Evolutionary conservation across 345 rosid genomes (phyloP).

Genomic region (Balakata baccata): DNA sequence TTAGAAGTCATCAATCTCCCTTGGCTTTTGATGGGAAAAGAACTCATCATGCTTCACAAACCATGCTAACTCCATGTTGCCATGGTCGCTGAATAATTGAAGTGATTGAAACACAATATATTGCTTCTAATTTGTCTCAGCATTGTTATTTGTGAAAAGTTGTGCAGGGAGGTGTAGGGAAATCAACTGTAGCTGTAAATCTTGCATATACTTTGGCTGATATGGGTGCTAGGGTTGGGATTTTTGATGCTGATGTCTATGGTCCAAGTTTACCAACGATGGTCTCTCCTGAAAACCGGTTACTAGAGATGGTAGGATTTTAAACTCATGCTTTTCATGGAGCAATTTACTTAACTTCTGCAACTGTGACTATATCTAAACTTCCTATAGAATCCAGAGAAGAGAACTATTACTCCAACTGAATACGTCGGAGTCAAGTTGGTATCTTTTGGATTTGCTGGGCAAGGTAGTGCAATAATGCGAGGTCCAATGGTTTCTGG

Average conservation of each 20-base stretch:
- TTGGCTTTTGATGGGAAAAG: constrained; percentile 7
- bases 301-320: constrained; percentile 69
- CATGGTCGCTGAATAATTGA: constrained; percentile 3
- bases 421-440: constrained; percentile 90
- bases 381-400: constrained; percentile 75
- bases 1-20: neutral
- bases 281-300: constrained; percentile 85
- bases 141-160: constrained; percentile 42
- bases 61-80: neutral
- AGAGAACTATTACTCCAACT: constrained; percentile 77
- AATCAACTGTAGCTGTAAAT: constrained; percentile 92
- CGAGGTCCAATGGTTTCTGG: constrained; percentile 99
- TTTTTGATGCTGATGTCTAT: constrained; percentile 93
- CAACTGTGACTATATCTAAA: constrained; percentile 19
- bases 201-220: constrained; percentile 90
- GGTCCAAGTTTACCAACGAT: constrained; percentile 97
- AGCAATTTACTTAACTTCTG: constrained; percentile 2
- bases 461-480: constrained; percentile 97
- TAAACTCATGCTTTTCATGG: constrained; percentile 9
- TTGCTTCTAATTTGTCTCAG: constrained; percentile 22
- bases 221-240: constrained; percentile 97
- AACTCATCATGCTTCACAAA: neutral
- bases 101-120: neutral
- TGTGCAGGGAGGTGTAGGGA: constrained; percentile 97
- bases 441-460: constrained; percentile 93